Conservation (phyloP, 1,139 yeast species). For the Geotrichum histeridarum region DNA sequence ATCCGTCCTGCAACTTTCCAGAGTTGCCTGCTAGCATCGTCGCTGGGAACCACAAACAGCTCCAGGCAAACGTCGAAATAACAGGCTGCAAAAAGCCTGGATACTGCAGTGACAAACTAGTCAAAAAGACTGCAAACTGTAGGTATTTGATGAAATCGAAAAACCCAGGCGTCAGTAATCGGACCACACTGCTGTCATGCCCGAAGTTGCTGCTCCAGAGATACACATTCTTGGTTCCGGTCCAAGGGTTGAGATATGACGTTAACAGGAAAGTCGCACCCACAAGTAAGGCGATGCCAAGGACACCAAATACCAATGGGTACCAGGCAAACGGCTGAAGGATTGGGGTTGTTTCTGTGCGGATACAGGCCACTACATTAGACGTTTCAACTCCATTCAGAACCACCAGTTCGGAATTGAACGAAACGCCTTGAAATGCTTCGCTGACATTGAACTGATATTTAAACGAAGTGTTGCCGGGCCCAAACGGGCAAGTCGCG, state of each 20-base stretch:
- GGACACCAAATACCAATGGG: constrained; percentile 43
- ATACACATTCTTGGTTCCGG: constrained; percentile 57
- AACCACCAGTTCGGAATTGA: constrained; percentile 31
- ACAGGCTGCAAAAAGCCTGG: constrained; percentile 65
- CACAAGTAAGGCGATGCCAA: constrained; percentile 44
- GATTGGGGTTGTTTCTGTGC: constrained; percentile 49
- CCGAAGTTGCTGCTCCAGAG: constrained; percentile 56
- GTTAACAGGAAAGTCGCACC: constrained; percentile 43
- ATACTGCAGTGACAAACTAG: constrained; percentile 51
- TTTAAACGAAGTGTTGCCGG: constrained; percentile 26
- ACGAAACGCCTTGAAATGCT: constrained; percentile 32
- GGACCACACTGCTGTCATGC: constrained; percentile 53
- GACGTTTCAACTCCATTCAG: constrained; percentile 40
- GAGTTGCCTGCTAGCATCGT: background rate
- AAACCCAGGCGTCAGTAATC: constrained; percentile 54
- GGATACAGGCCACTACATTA: constrained; percentile 46
- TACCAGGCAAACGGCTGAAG: constrained; percentile 41
- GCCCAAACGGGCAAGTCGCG: constrained; percentile 32
- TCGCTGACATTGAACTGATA: constrained; percentile 26
- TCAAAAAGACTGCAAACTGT: constrained; percentile 56
- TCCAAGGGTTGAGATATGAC: constrained; percentile 49
- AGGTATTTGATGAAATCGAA: constrained; percentile 48
- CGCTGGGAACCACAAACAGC: constrained; percentile 31
- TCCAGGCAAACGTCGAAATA: constrained; percentile 42
- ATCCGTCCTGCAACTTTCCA: constrained; percentile 25